Base-by-base conservation (phyloP, 345 rosid species). In the Corymbia maculata region DNA sequence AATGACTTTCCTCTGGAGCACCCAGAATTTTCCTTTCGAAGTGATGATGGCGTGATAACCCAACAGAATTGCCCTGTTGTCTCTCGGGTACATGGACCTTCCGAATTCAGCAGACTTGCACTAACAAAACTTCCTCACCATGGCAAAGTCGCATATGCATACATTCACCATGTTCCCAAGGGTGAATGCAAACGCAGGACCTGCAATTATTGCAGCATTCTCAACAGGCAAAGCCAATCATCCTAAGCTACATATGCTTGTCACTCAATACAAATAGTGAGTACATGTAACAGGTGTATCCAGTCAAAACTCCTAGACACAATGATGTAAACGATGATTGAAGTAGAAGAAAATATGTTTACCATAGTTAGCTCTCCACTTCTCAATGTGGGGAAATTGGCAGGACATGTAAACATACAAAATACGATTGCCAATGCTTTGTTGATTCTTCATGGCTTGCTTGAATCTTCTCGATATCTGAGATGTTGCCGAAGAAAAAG, bases 1-100 rank as follows among this genome's bases (percentile, higher is more conserved):
- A 6, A 61, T 85, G 14, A 89, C 64, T 80, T 90, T 92, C 79
- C 92, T 87, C 86, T 90, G 92, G 79, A 89, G 90, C 26, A 80
- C 88, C 93, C 92, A 91, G 2, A 85, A 59, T 85, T 51, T 68
- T 52, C 87, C 47, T 19, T 85, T 85, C 6, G 53, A 26, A 19
- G 53, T 85, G 47, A 88, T 4, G 50, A 88, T 2, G 30, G 85
- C 32, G 24, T 85, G 85, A 22, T 85, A 30, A 32, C 87, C 89
- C 16, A 88, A 6, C 22, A 88, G 70, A 19, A 6, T 52, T 85
- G 51, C 87, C 52, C 68, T 47, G 89, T 36, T 47, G 7, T 47
- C 49, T 70, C 57, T 64, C 68, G 66, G 9, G 51, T 66, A 9
- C 14, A 87, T 10, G 0, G 89, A 22, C 89, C 85, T 64, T 52